Base-by-base conservation (phyloP, 345 rosid species). In the Boechera stricta region DNA sequence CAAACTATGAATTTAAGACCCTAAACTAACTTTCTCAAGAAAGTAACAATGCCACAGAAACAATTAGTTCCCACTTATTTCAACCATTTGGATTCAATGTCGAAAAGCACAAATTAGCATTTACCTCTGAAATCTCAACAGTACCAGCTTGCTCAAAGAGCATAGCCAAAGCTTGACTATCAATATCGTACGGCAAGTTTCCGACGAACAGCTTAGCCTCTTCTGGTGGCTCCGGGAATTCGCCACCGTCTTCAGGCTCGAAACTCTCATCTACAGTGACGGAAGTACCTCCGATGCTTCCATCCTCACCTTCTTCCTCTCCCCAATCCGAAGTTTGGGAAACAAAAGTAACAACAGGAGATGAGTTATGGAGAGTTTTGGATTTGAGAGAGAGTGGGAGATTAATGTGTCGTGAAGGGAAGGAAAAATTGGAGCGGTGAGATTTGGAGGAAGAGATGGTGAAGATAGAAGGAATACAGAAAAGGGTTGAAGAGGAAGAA, bases 171-270 rank as follows among this genome's bases (percentile, higher is more conserved):
- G 78, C 85, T 81, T 89, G 82, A 28, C 97, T 93, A 59, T 89
- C 97, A 45, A 93, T 83, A 64, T 91, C 95, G 71, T 69, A 89
- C 3, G 97, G 82, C 82, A 93, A 86, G 56, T 91, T 91, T 44
- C 95, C 98, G 7, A 93, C 97, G 79, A 88, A 93, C 42, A 93
- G 69, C 78, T 91, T 93, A 6, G 93, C 93, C n/a, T 88, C 92
- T 77, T 89, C 98, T 24, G 93, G 80, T 13, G 93, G 89, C 63
- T 84, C 88, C 10, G 51, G 86, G 71, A 88, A 67, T 69, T 82
- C 88, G 6, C 88, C 91, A 53, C 86, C 87, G 76, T 87, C 95
- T 32, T 89, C 73, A n/a, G 47, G 1, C 44, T 41, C 13, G 5
- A 41, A 41, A 10, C 59, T 35, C 3, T 66, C 78, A 33, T 77